Conservation (phyloP, 2,329 filamentous ascomycete genomes). For the Colletotrichum liaoningense region DNA sequence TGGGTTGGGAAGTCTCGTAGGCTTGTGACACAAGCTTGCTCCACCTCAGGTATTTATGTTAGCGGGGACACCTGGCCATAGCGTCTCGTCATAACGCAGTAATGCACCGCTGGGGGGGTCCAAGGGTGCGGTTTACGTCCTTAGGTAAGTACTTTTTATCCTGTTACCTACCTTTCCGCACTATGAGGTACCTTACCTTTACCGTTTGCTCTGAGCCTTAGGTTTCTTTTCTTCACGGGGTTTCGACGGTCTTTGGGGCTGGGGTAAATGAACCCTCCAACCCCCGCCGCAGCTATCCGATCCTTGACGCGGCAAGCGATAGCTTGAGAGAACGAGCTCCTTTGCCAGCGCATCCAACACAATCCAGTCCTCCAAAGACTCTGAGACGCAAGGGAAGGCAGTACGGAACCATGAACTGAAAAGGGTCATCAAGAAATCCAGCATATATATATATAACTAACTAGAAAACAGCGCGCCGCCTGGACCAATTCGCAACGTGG, state of each 20-base stretch:
- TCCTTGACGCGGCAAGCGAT: not conserved
- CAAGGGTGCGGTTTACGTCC: not conserved
- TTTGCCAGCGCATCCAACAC: not conserved
- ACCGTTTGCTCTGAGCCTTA: not conserved
- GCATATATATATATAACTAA: not conserved
- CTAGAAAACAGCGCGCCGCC: constrained; percentile 7
- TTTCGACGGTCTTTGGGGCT: constrained; percentile 15
- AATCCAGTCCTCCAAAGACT: not conserved
- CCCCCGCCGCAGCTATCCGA: constrained; percentile 6
- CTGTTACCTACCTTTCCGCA: not conserved
- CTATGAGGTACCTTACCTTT: not conserved
- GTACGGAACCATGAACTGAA: not conserved
- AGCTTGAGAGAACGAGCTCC: not conserved
- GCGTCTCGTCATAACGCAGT: constrained; percentile 31
- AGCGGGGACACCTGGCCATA: constrained; percentile 34
- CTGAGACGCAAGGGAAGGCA: not conserved
- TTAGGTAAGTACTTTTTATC: not conserved
- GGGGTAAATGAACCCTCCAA: constrained; percentile 12
- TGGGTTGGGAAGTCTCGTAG: constrained; percentile 1
- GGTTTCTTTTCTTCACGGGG: constrained; percentile 8
- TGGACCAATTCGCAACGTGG: constrained; percentile 22
- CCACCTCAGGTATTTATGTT: constrained; percentile 31
- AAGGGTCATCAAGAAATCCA: not conserved
- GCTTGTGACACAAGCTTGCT: constrained; percentile 34
- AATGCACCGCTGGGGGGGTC: not conserved